A percentile compares a stretch with the other conserved stretches of the same genome.
phyloP scores from a whole-genome alignment of 2,329 filamentous ascomycete species.

The Chrysosporium queenslandicum region DNA sequence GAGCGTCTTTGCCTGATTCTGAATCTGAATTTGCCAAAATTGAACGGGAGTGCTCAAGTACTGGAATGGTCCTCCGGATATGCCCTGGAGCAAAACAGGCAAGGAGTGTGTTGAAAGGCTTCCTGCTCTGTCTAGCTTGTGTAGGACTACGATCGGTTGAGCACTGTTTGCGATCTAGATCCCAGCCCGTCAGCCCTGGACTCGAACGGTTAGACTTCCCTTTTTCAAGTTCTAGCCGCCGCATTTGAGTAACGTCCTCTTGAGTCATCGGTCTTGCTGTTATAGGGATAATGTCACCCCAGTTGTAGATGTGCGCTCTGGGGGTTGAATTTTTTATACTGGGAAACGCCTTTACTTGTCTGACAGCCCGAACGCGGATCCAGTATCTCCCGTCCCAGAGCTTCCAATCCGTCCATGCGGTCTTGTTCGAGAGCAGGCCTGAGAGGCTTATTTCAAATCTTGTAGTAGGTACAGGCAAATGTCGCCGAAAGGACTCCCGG shows the following conservation, averaged over 20 bases:
- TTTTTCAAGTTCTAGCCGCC: neutral
- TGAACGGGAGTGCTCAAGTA: constrained; percentile 11
- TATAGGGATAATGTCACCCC: constrained; percentile 6
- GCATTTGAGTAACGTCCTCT: neutral
- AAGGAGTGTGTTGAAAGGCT: constrained; percentile 20
- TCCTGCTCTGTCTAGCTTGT: neutral
- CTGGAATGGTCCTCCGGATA: constrained; percentile 36
- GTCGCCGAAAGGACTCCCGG: constrained; percentile 30
- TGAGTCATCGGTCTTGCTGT: constrained; percentile 3
- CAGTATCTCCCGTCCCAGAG: constrained; percentile 51
- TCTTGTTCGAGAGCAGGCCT: constrained; percentile 7
- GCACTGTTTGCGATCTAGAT: neutral
- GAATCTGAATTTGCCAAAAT: neutral
- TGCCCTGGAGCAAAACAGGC: constrained; percentile 27
- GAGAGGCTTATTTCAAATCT: constrained; percentile 19
- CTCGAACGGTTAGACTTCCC: neutral
- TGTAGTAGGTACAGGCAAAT: constrained; percentile 18
- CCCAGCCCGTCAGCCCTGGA: neutral
- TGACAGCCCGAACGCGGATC: constrained; percentile 38
- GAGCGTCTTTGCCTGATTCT: neutral
- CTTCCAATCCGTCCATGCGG: constrained; percentile 29
- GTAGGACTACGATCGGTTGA: neutral
- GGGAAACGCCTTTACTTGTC: neutral
- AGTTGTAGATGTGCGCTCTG: constrained; percentile 2
- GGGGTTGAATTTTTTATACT: neutral